Conservation (phyloP, 148 eudicot genomes). For the Rhododendron kiyosumense region DNA sequence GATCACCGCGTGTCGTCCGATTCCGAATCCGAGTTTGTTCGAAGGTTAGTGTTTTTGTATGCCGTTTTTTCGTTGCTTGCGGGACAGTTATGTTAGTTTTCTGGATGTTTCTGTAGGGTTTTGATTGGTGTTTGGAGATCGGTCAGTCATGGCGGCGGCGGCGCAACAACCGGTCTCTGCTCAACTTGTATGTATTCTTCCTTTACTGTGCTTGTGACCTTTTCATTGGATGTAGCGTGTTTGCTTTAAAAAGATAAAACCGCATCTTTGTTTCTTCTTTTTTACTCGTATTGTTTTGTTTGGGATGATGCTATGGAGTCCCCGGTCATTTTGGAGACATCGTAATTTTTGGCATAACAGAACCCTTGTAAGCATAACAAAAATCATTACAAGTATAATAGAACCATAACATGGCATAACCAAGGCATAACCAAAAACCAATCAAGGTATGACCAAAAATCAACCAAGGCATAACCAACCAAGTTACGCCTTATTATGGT, state of each 20-base stretch:
- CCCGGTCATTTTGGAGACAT: too few relatives aligned
- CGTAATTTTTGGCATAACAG: too few relatives aligned
- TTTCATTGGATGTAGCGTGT: not conserved
- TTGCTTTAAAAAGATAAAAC: not conserved
- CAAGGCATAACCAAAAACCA: too few relatives aligned
- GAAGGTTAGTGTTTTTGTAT: not conserved
- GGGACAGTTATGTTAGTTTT: too few relatives aligned
- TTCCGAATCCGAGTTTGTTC: not conserved
- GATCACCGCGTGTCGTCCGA: not conserved
- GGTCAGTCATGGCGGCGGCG: slow-evolving; percentile 17
- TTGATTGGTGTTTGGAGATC: slow-evolving; percentile 12
- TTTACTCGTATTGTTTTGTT: not conserved
- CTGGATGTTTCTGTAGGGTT: not conserved
- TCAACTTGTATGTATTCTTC: slow-evolving; percentile 35
- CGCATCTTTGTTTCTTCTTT: not conserved
- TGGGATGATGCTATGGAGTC: too few relatives aligned
- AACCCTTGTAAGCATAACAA: too few relatives aligned
- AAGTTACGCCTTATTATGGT: too few relatives aligned
- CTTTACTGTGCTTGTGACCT: not conserved
- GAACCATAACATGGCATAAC: too few relatives aligned
- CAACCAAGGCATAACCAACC: too few relatives aligned
- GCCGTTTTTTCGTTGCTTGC: not conserved
- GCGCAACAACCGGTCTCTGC: slow-evolving; percentile 38
- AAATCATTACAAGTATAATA: too few relatives aligned
- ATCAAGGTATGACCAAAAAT: too few relatives aligned